Evolutionary conservation across 202 grass and related monocot genomes (phyloP), one percentile per base, ranked within the genome.

Genomic region (Schoenoplectus triqueter): DNA sequence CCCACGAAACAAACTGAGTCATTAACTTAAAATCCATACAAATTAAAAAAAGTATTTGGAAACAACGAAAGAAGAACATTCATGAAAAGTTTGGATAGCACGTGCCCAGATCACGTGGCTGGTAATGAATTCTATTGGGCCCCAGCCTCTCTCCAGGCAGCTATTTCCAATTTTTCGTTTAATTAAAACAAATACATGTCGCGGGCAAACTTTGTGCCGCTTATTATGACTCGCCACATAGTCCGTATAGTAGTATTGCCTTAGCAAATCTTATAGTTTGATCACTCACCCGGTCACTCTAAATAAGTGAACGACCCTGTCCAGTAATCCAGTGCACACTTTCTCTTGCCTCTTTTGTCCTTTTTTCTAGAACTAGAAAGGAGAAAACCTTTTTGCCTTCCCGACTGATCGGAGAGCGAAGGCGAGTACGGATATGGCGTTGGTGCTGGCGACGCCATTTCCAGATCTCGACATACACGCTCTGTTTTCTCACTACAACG

Each of bases 401-500:
- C 72, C 18, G 10, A 75, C 4, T 75, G 72, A 55, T 55, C 48
- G 49, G 72, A 75, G 69, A 73, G 19, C 8, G 10, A 51, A 74
- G 48, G 48, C n/a, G 71, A 22, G 18, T 22, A 11, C 7, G 64
- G 66, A 81, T 5, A 82, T 73, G 17, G 56, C 17, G 31, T 10
- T 85, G 84, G 42, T 15, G 82, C 88, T 87, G 64, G 45, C 63
- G 51, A 77, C 66, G n/a, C 64, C 18, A 42, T 85, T 88, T 54
- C 87, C 89, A 18, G 88, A 49, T 20, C 87, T 89, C 68, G 90
- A 92, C 83, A 69, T 89, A 15, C 44, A 63, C 55, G 77, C 85
- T 13, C 87, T 95, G 39, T 95, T 95, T 86, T 6, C 45, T 8
- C 84, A 91, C 87, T 95, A 91, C 89, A 83, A 89, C 85, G 5